A percentile compares a stretch with the other conserved stretches of the same genome.
phyloP scores from a whole-genome alignment of 1,139 yeast genomes.

The Starmera stellimalicola region DNA sequence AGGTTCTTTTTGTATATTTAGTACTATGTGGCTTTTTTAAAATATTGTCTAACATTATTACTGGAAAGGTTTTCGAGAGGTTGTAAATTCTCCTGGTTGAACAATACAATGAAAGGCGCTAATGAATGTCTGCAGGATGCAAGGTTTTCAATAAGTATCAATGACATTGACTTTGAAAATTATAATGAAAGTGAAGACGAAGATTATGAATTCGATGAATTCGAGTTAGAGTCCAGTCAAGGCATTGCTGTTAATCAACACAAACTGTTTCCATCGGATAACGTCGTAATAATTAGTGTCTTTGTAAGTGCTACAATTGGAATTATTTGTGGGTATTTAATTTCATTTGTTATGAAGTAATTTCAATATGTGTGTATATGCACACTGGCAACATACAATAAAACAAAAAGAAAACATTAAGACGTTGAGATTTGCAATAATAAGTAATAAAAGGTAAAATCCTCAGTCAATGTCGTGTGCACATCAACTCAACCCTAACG shows the following conservation, averaged over 20 bases:
- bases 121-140: neutral
- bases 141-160: neutral
- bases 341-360: neutral
- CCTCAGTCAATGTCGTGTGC: no score
- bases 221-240: neutral
- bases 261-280: neutral
- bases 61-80: no score
- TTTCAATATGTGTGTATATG: no score
- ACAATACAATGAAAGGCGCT: neutral
- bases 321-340: neutral
- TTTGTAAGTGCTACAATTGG: slow-evolving; percentile 1
- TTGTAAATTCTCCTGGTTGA: no score
- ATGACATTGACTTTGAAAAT: neutral
- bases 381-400: no score
- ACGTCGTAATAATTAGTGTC: neutral
- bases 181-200: neutral
- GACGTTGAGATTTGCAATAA: no score
- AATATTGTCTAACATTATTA: no score
- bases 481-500: no score
- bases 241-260: neutral
- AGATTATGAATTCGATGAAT: neutral
- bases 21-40: no score
- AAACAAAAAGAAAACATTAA: no score
- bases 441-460: no score
- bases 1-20: no score